These are phyloP conservation scores for Quercus tomentella DNA, from an alignment of 331 rosid genomes.

Conservation along the genomic window DNA sequence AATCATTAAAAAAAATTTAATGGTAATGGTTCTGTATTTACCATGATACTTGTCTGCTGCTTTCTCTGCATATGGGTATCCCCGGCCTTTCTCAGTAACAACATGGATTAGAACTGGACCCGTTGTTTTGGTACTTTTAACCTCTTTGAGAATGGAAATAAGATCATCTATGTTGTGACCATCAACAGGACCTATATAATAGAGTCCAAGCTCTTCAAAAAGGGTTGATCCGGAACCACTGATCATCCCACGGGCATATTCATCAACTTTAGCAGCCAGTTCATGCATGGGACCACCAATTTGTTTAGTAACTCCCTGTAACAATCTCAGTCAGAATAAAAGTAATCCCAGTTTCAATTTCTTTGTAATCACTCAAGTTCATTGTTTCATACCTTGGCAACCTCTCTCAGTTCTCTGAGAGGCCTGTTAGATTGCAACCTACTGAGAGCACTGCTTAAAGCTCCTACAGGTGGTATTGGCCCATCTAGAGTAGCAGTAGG, in stretches of 20 bases:
- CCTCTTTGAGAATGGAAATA: conserved; percentile 78
- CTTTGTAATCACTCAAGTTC: neutral
- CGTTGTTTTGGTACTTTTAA: conserved; percentile 72
- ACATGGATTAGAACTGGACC: conserved; percentile 95
- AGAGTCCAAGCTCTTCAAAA: conserved; percentile 96
- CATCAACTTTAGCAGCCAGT: conserved; percentile 91
- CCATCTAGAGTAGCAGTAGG: conserved; percentile 90
- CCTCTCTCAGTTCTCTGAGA: conserved; percentile 83
- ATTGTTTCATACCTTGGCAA: conserved; percentile 64
- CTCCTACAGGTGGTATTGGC: conserved; percentile 85
- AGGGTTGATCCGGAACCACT: conserved; percentile 89
- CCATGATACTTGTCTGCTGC: conserved; percentile 98
- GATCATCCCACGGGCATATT: conserved; percentile 99
- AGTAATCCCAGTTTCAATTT: conserved; percentile 12
- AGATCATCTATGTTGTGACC: conserved; percentile 97
- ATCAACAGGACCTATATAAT: conserved; percentile 96
- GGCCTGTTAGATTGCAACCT: conserved; percentile 80
- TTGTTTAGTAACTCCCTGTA: conserved; percentile 79
- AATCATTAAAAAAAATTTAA: neutral
- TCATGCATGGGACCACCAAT: conserved; percentile 76
- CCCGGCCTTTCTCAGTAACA: conserved; percentile 93
- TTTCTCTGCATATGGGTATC: conserved; percentile 93
- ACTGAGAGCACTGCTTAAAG: conserved; percentile 89
- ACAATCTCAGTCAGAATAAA: conserved; percentile 16
- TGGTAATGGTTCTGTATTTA: conserved; percentile 19